Evolutionary conservation across 1,284 basidiomycete species (phyloP).

Genomic region (Xerocomus nothofagi): DNA sequence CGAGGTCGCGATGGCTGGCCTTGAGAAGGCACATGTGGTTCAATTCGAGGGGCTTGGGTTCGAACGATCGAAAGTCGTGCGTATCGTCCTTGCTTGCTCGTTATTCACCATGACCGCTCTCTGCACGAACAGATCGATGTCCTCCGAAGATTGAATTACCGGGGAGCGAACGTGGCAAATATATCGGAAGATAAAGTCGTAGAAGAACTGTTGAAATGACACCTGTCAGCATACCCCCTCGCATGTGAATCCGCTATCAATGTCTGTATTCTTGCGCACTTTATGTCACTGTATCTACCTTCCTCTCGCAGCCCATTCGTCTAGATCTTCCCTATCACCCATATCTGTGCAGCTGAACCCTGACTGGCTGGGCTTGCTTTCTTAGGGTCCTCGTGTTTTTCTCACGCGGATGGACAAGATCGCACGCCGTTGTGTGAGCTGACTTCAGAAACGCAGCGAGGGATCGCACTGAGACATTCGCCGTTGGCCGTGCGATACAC

Average conservation of each 20-base stretch:
- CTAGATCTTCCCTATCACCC: conserved; percentile 15
- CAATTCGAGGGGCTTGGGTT: conserved; percentile 77
- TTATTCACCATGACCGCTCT: conserved; percentile 4
- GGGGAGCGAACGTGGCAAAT: conserved; percentile 67
- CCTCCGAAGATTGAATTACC: conserved; percentile 87
- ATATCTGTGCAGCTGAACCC: conserved; percentile 9
- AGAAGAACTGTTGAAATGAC: conserved; percentile 55
- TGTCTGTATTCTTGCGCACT: conserved; percentile 27
- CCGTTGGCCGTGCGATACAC: neutral
- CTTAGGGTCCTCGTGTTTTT: conserved; percentile 4
- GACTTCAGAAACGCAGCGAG: neutral
- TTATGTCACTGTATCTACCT: conserved; percentile 32
- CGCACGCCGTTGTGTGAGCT: conserved; percentile 7
- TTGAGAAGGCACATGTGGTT: conserved; percentile 72
- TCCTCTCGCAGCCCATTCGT: conserved; percentile 13
- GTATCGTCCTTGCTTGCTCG: conserved; percentile 32
- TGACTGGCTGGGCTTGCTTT: neutral
- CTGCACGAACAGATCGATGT: conserved; percentile 70
- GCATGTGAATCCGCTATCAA: conserved; percentile 22
- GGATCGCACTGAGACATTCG: neutral
- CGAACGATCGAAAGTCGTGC: conserved; percentile 71
- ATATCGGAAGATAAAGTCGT: conserved; percentile 62
- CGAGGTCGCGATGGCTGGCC: conserved; percentile 73
- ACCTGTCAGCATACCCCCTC: conserved; percentile 28
- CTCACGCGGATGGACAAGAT: conserved; percentile 6